Base-by-base conservation (phyloP, 176 grass and related monocot species). In the Puya raimondii region DNA sequence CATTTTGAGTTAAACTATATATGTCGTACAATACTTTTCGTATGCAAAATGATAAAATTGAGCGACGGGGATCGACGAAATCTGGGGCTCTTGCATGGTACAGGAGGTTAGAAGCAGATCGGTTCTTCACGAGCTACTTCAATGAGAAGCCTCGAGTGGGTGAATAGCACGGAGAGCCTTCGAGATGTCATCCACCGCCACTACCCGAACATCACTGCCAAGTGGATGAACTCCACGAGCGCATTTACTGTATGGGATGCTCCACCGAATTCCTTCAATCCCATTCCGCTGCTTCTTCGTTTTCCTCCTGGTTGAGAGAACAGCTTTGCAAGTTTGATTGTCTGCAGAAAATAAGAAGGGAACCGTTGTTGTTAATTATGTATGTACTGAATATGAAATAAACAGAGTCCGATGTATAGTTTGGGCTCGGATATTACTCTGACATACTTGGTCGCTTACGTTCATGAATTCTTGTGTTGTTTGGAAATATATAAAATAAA, bases 101-200 rank as follows among this genome's bases (percentile, higher is more conserved):
- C 74, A 84, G 86, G 78, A 88, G 81, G 66, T 59, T 88, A 1
- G 78, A 88, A 81, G 81, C 86, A 47, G 86, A 88, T 75, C 81
- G 81, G 18, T 88, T 88, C 78, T 75, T 88, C 14, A 84, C 81
- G 48, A 88, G 74, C 65, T 50, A 84, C 59, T 88, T 88, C 74
- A 81, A 88, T 64, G 86, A 88, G 65, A 50, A 88, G 67, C 78
- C 74, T 88, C 13, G 64, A 81, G 53, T 88, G 86, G 86, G 65
- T 88, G 20, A 84, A 81, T 25, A 78, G 61, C 54, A 88, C 86
- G 23, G 86, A 88, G 70, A 68, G 81, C 21, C 71, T 88, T 56
- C 76, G 70, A 53, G 86, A 88, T 72, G 81, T 88, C 23, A 66
- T 88, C 66, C 50, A 84, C 14, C 78, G 86, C 26, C 78, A 84